Percentiles rank a stretch among this genome's conserved stretches.
Conservation (phyloP, 106 monocot species). For the Cymbidium sinense region DNA sequence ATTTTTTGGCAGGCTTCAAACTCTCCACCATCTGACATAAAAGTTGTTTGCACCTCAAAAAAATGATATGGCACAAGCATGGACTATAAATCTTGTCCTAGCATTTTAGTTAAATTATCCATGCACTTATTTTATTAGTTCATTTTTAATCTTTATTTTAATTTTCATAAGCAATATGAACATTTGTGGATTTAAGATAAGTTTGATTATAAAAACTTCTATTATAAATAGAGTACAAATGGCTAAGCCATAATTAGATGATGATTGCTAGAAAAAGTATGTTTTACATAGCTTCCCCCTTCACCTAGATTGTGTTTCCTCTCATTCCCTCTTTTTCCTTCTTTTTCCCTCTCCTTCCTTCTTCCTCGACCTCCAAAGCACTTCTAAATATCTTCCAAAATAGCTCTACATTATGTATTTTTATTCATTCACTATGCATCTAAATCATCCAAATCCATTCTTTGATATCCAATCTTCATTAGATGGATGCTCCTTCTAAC, state of each 20-base stretch:
- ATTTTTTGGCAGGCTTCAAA: background rate
- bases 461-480: no score
- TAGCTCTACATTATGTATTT: background rate
- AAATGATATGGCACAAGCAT: background rate
- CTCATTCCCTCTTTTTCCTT: no score
- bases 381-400: background rate
- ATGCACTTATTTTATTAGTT: background rate
- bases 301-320: background rate
- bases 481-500: no score
- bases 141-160: background rate
- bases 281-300: background rate
- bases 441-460: no score
- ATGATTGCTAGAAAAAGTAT: background rate
- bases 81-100: background rate
- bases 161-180: background rate
- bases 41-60: background rate
- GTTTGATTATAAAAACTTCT: background rate
- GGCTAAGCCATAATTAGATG: background rate
- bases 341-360: no score
- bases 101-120: background rate
- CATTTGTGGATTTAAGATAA: background rate
- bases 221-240: background rate
- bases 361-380: background rate
- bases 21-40: no score
- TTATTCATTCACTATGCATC: no score